Evolutionary conservation across 2,329 filamentous ascomycete species (phyloP).

Genomic region (Exophiala aquamarina): DNA sequence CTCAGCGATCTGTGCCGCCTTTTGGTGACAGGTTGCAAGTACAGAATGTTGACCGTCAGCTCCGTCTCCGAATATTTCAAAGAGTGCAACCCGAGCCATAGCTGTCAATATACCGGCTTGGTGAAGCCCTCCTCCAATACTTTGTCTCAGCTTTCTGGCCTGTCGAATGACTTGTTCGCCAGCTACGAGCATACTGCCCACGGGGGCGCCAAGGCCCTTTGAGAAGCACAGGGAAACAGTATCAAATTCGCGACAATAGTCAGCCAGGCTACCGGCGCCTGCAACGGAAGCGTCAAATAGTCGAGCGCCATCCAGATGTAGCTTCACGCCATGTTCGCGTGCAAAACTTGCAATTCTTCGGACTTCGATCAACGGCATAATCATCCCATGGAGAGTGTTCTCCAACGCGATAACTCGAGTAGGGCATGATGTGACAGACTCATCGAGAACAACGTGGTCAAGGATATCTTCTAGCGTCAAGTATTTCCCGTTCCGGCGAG

Average conservation of each 20-base stretch:
- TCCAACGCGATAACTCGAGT: constrained; percentile 35
- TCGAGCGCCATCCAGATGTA: constrained; percentile 35
- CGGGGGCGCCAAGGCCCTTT: constrained; percentile 35
- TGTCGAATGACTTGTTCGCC: constrained; percentile 31
- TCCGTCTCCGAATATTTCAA: neutral
- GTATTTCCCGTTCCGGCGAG: constrained; percentile 35
- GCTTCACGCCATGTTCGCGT: constrained; percentile 30
- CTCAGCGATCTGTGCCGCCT: constrained; percentile 1
- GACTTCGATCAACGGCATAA: constrained; percentile 32
- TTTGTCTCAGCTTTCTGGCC: constrained; percentile 34
- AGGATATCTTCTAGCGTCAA: constrained; percentile 31
- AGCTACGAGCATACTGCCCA: constrained; percentile 35
- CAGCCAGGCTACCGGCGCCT: constrained; percentile 28
- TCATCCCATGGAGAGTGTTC: constrained; percentile 31
- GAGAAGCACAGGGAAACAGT: constrained; percentile 35
- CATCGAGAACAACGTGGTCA: constrained; percentile 1
- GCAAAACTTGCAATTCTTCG: constrained; percentile 33
- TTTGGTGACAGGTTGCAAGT: neutral
- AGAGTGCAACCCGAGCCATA: constrained; percentile 25
- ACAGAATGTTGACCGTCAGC: neutral
- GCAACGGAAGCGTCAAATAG: constrained; percentile 33
- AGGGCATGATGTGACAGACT: constrained; percentile 31
- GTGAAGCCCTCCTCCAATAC: constrained; percentile 35
- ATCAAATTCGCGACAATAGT: constrained; percentile 36
- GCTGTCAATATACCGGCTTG: constrained; percentile 35